Evolutionary conservation across 306 rosid genomes (phyloP).

Genomic region (Benincasa hispida): DNA sequence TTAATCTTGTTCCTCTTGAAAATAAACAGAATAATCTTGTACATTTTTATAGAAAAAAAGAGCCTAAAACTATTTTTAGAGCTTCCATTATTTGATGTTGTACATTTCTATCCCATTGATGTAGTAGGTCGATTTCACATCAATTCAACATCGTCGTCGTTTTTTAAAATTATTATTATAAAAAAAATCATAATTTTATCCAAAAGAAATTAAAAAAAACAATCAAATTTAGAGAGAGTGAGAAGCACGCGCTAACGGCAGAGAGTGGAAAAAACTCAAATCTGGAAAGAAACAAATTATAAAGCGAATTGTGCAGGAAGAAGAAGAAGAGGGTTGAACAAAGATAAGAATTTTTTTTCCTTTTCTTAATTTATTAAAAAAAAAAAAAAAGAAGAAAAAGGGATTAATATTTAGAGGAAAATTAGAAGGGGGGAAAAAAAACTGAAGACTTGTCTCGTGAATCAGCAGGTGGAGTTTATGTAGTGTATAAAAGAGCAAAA

Average conservation of each 20-base stretch:
- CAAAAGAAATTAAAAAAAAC: neutral
- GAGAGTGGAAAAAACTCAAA: neutral
- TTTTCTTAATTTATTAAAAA: too few species aligned
- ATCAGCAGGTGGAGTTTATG: constrained; percentile 37
- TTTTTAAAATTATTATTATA: neutral
- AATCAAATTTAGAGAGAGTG: neutral
- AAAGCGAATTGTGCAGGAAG: constrained; percentile 1
- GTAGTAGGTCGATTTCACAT: neutral
- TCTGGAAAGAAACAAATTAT: constrained; percentile 10
- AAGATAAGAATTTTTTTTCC: neutral
- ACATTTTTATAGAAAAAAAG: too few species aligned
- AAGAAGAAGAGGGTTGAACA: neutral
- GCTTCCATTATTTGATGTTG: neutral
- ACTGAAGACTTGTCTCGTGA: constrained; percentile 58
- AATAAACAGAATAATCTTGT: too few species aligned
- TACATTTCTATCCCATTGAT: neutral
- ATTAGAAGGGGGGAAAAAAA: neutral
- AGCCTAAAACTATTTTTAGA: neutral
- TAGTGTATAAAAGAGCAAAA: neutral
- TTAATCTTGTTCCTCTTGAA: too few species aligned
- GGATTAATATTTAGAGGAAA: neutral
- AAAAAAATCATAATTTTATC: neutral
- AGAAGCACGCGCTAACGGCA: neutral
- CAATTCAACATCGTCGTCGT: neutral
- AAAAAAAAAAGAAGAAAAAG: too few species aligned